Conservation (phyloP, 768 basidiomycete genomes). For the Jaapia argillacea region DNA sequence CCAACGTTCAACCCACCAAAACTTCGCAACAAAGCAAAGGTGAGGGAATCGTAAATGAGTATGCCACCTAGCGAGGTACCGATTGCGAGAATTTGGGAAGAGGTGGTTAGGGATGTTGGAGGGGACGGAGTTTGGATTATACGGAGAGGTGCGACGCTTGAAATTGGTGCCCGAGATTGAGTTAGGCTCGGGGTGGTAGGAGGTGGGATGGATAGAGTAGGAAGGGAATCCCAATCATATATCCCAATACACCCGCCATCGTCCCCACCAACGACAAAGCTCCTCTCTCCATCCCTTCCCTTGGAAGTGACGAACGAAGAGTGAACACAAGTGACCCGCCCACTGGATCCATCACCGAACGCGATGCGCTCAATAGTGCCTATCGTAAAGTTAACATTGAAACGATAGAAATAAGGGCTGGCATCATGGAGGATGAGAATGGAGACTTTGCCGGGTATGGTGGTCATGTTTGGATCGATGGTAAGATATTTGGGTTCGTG, state of each 20-base stretch:
- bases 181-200: too few species aligned
- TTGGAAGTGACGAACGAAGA: slow-evolving; percentile 42
- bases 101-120: slow-evolving; percentile 60
- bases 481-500: too few species aligned
- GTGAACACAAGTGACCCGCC: slow-evolving; percentile 37
- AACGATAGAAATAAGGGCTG: slow-evolving; percentile 41
- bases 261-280: slow-evolving; percentile 57
- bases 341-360: slow-evolving; percentile 45
- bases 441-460: slow-evolving; percentile 12
- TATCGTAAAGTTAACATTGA: slow-evolving; percentile 25
- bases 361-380: slow-evolving; percentile 21
- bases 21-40: slow-evolving; percentile 47
- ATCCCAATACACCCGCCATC: slow-evolving; percentile 52
- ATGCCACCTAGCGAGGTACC: slow-evolving; percentile 56
- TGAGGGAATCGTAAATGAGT: slow-evolving; percentile 57
- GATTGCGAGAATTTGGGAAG: slow-evolving; percentile 46
- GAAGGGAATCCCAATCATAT: slow-evolving; percentile 36
- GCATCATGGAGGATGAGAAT: slow-evolving; percentile 44
- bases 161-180: too few species aligned
- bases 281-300: slow-evolving; percentile 23
- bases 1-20: slow-evolving; percentile 24
- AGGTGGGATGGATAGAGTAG: slow-evolving; percentile 19
- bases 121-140: too few species aligned
- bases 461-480: slow-evolving; percentile 5
- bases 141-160: too few species aligned